A percentile compares a stretch with the other conserved stretches of the same genome.
These are phyloP conservation scores for Amanita pseudoporphyria DNA, from an alignment of 768 basidiomycete genomes.

Conservation along the genomic window DNA sequence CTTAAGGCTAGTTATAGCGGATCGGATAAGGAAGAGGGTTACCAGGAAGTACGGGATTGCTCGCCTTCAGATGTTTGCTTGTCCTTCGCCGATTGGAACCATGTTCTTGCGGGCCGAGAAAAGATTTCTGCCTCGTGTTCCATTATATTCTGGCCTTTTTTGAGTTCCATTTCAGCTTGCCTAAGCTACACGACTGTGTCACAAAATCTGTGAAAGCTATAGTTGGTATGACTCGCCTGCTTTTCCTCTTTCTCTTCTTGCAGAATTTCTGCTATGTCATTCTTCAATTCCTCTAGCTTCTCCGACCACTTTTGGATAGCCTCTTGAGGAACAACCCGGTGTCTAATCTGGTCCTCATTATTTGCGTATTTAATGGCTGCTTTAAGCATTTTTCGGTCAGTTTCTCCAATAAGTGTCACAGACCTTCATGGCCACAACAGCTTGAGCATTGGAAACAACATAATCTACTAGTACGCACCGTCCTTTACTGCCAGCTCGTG, in stretches of 20 bases:
- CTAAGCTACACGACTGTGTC: slow-evolving; percentile 43
- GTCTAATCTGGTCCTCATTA: slow-evolving; percentile 72
- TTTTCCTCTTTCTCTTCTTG: slow-evolving; percentile 96
- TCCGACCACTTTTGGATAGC: slow-evolving; percentile 60
- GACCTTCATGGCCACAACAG: slow-evolving; percentile 40
- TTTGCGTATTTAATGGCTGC: slow-evolving; percentile 85
- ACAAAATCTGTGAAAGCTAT: not conserved
- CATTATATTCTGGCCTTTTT: slow-evolving; percentile 91
- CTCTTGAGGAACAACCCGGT: slow-evolving; percentile 79
- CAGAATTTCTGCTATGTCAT: slow-evolving; percentile 71
- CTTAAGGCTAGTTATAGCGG: slow-evolving; percentile 44
- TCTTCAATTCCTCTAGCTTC: slow-evolving; percentile 60
- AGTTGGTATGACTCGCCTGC: slow-evolving; percentile 34
- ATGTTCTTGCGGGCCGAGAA: slow-evolving; percentile 90
- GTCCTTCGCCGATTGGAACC: slow-evolving; percentile 91
- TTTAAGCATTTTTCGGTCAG: slow-evolving; percentile 94
- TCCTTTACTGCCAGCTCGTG: slow-evolving; percentile 88
- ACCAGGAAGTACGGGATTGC: not conserved
- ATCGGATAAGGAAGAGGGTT: not conserved
- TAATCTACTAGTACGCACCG: slow-evolving; percentile 41
- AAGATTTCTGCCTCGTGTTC: slow-evolving; percentile 91
- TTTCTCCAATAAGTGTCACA: slow-evolving; percentile 91
- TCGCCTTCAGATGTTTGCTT: slow-evolving; percentile 73
- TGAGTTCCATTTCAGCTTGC: slow-evolving; percentile 91
- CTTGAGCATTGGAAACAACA: slow-evolving; percentile 1